A percentile compares a stretch with the other conserved stretches of the same genome.
Conservation (phyloP, 768 basidiomycete species). For the Podaxis pistillaris region DNA sequence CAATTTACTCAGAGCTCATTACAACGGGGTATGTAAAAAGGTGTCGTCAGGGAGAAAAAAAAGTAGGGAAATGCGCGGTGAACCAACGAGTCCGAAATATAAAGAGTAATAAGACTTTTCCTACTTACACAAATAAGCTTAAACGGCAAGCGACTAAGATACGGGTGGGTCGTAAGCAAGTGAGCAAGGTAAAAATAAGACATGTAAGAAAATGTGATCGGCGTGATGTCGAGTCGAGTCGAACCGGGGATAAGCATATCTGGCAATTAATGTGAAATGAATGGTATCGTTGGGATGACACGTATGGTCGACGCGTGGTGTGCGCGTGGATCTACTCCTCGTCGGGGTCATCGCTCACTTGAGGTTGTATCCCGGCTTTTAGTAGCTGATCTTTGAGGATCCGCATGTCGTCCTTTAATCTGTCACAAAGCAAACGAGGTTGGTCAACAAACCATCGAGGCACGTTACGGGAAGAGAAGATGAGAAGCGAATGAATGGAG, state of each 20-base stretch:
- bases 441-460: conserved; percentile 36
- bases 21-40: conserved; percentile 9
- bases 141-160: not conserved
- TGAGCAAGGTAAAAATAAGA: not conserved
- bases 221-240: not conserved
- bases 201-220: not conserved
- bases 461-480: conserved; percentile 22
- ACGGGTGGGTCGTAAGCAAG: not conserved
- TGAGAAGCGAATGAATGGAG: conserved; percentile 15
- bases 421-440: conserved; percentile 32
- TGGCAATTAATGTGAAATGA: not conserved
- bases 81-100: not conserved
- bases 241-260: not conserved
- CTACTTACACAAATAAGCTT: conserved; percentile 13
- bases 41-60: not conserved
- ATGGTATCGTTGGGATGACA: not conserved
- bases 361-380: conserved; percentile 13
- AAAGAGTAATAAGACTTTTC: conserved; percentile 4
- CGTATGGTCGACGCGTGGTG: not conserved
- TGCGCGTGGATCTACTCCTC: conserved; percentile 4
- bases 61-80: not conserved
- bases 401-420: conserved; percentile 69
- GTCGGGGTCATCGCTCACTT: conserved; percentile 5
- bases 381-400: conserved; percentile 42
- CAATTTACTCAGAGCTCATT: not conserved